Conservation (phyloP, 202 grass and related monocot species). For the Zizania palustris region DNA sequence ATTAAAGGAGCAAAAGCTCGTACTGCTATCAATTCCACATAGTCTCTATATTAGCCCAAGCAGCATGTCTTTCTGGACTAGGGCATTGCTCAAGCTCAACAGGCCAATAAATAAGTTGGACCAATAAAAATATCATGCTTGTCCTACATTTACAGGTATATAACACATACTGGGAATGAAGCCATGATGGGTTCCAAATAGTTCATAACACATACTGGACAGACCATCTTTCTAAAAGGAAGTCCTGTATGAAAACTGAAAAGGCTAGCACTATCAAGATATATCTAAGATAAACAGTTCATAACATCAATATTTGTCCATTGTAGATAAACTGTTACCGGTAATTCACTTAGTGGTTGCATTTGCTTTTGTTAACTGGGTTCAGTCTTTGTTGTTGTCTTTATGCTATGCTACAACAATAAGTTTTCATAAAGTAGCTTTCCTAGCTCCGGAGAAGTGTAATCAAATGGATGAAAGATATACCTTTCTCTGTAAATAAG, state of each 20-base stretch:
- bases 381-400: not conserved
- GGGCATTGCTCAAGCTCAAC: not conserved
- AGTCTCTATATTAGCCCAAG: not conserved
- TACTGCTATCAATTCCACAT: not conserved
- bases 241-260: not conserved
- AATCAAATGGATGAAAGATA: not conserved
- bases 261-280: not conserved
- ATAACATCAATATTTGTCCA: not conserved
- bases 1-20: not conserved
- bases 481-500: not conserved
- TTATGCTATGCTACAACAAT: not conserved
- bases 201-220: not conserved
- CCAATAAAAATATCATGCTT: not conserved
- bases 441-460: not conserved
- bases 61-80: not conserved
- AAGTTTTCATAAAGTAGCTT: not conserved
- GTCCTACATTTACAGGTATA: not conserved
- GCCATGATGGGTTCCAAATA: not conserved
- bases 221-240: not conserved
- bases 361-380: not conserved
- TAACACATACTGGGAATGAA: not conserved
- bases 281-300: not conserved
- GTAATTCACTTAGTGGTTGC: not conserved
- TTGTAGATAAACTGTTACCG: not conserved
- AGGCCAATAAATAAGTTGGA: not conserved